phyloP scores from a whole-genome alignment of 495 filamentous ascomycete genomes.

The Xylaria venustula region DNA sequence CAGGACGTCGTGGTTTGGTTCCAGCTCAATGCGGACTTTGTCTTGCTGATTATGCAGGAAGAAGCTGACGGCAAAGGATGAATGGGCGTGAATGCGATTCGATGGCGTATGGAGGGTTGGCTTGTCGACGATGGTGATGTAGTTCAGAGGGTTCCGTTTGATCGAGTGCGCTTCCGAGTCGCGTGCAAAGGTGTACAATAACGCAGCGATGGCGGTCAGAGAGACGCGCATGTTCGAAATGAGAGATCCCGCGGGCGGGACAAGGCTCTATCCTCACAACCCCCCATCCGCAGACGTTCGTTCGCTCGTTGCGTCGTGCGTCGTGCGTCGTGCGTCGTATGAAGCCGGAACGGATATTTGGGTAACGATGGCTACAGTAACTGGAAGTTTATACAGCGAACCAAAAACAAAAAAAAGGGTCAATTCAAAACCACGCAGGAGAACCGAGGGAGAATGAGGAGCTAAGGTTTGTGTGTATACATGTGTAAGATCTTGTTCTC shows the following conservation, averaged over 20 bases:
- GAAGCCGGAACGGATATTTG: too few relatives aligned
- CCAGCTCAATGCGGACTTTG: slow-evolving; percentile 73
- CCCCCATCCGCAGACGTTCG: slow-evolving; percentile 20
- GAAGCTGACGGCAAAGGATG: slow-evolving; percentile 82
- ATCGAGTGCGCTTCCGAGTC: slow-evolving; percentile 62
- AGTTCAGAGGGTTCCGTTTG: slow-evolving; percentile 71
- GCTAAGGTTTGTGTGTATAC: not conserved
- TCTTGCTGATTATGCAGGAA: slow-evolving; percentile 64
- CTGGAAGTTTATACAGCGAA: slow-evolving; percentile 6
- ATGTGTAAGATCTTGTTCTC: not conserved
- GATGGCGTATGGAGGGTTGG: slow-evolving; percentile 75
- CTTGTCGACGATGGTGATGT: slow-evolving; percentile 71
- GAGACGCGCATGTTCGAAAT: slow-evolving; percentile 28
- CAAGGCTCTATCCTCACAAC: slow-evolving; percentile 23
- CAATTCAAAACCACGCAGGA: not conserved
- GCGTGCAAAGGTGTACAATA: slow-evolving; percentile 24
- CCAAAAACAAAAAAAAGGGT: not conserved
- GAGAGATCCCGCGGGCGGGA: slow-evolving; percentile 25
- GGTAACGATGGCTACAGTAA: not conserved
- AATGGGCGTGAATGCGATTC: slow-evolving; percentile 72
- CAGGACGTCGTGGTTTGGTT: slow-evolving; percentile 91
- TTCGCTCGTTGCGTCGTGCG: not conserved
- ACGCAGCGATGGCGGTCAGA: slow-evolving; percentile 22
- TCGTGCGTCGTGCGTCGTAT: not conserved
- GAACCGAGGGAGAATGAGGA: not conserved